Evolutionary conservation across 805 yeast genomes (phyloP).

Genomic region (Kodamaea nitidulidarum): DNA sequence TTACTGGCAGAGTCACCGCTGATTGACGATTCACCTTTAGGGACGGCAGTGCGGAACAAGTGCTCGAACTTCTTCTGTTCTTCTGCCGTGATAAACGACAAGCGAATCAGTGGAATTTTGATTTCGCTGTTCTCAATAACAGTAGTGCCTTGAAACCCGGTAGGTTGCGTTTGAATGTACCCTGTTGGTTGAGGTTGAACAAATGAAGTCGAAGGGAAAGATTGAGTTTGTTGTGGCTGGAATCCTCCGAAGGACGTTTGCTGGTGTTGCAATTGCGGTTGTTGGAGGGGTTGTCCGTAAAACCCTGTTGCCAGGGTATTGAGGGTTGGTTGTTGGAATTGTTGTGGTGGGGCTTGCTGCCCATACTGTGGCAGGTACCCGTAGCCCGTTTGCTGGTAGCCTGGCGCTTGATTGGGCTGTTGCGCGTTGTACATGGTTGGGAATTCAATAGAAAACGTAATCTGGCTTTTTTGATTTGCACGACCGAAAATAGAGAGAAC

Average conservation of each 20-base stretch:
- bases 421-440: conserved; percentile 38
- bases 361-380: conserved; percentile 8
- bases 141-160: conserved; percentile 41
- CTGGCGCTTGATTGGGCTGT: conserved; percentile 33
- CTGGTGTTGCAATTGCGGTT: conserved; percentile 22
- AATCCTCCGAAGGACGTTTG: conserved; percentile 14
- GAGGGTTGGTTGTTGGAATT: conserved; percentile 16
- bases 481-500: conserved; percentile 1
- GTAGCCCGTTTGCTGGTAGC: conserved; percentile 25
- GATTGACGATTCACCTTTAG: conserved; percentile 63
- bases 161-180: conserved; percentile 38
- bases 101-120: conserved; percentile 69
- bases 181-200: conserved; percentile 36
- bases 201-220: conserved; percentile 6
- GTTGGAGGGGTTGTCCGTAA: conserved; percentile 27
- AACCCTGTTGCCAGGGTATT: conserved; percentile 26
- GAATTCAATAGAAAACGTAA: neutral
- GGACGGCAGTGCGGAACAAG: conserved; percentile 75
- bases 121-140: conserved; percentile 52
- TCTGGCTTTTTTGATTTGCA: conserved; percentile 1
- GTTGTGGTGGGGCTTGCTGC: conserved; percentile 10
- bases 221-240: conserved; percentile 13
- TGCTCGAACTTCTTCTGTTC: conserved; percentile 88
- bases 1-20: conserved; percentile 73
- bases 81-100: conserved; percentile 76